Evolutionary conservation across 306 rosid genomes (phyloP).

Genomic region (Dryas drummondii): DNA sequence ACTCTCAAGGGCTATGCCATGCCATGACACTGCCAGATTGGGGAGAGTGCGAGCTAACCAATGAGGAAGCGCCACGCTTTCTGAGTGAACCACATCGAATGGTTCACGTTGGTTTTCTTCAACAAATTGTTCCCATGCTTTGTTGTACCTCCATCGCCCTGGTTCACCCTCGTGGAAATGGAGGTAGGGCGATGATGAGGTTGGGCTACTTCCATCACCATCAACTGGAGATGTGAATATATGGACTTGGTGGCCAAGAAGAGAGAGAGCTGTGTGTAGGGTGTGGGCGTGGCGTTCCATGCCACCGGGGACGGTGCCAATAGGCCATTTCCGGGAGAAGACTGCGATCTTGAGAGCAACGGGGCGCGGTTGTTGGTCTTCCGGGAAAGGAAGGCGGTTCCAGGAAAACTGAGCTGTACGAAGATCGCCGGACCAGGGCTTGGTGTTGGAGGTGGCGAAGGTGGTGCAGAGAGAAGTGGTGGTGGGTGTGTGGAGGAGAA

Average conservation of each 20-base stretch:
- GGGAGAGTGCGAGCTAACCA: slow-evolving; percentile 59
- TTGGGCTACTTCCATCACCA: slow-evolving; percentile 6
- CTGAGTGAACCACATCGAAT: slow-evolving; percentile 90
- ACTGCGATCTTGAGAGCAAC: slow-evolving; percentile 69
- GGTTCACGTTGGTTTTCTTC: slow-evolving; percentile 51
- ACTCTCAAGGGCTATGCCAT: slow-evolving; percentile 92
- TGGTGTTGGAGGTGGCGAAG: slow-evolving; percentile 25
- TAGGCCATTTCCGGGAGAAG: slow-evolving; percentile 94
- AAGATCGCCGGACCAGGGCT: slow-evolving; percentile 77
- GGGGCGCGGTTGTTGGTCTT: slow-evolving; percentile 33
- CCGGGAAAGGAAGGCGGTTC: slow-evolving; percentile 63
- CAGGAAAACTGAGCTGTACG: slow-evolving; percentile 69
- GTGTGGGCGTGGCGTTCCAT: slow-evolving; percentile 97
- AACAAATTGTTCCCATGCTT: slow-evolving; percentile 80
- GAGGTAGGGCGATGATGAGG: slow-evolving; percentile 57
- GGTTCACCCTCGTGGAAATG: slow-evolving; percentile 89
- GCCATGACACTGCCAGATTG: slow-evolving; percentile 95
- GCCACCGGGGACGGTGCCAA: slow-evolving; percentile 79
- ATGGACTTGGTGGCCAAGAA: slow-evolving; percentile 82
- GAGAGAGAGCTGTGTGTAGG: slow-evolving; percentile 72
- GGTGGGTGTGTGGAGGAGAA: slow-evolving; percentile 63
- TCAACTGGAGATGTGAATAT: slow-evolving; percentile 69
- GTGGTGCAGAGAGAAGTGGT: slow-evolving; percentile 58
- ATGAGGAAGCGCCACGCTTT: slow-evolving; percentile 92
- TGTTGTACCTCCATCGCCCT: slow-evolving; percentile 85